These are phyloP conservation scores for Lasiodiplodia gonubiensis DNA, from an alignment of 2,329 filamentous ascomycete species.

Conservation along the genomic window DNA sequence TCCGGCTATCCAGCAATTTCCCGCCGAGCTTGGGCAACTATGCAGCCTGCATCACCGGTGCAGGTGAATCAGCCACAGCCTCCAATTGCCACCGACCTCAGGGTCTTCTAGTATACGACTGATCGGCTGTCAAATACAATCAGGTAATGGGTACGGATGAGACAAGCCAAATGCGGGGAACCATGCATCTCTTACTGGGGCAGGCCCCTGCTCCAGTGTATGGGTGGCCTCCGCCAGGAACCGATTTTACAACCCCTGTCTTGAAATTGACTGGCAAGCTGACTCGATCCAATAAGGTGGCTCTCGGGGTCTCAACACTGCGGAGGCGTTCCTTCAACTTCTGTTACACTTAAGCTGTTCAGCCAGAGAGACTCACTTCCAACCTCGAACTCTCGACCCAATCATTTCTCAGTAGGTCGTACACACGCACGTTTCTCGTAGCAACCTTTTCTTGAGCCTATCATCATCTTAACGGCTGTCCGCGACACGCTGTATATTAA, in stretches of 20 bases:
- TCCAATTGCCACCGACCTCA: background rate
- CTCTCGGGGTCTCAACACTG: background rate
- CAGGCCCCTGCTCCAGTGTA: background rate
- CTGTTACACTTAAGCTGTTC: background rate
- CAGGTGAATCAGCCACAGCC: background rate
- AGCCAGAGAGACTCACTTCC: background rate
- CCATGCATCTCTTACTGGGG: background rate
- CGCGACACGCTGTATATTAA: background rate
- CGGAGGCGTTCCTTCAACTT: too few relatives aligned
- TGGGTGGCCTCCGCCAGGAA: background rate
- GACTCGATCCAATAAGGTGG: background rate
- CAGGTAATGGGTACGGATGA: background rate
- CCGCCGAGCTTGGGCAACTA: background rate
- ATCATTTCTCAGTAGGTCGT: background rate
- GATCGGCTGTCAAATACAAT: background rate
- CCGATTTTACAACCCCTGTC: background rate
- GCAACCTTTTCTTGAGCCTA: background rate
- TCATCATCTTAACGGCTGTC: background rate
- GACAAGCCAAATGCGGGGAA: background rate
- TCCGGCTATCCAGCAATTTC: background rate
- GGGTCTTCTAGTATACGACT: background rate
- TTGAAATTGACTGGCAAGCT: background rate
- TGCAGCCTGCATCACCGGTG: background rate
- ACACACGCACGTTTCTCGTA: background rate
- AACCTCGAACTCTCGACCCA: background rate